These are phyloP conservation scores for Apiotrichum gamsii DNA, from an alignment of 1,284 basidiomycete genomes.

Conservation along the genomic window DNA sequence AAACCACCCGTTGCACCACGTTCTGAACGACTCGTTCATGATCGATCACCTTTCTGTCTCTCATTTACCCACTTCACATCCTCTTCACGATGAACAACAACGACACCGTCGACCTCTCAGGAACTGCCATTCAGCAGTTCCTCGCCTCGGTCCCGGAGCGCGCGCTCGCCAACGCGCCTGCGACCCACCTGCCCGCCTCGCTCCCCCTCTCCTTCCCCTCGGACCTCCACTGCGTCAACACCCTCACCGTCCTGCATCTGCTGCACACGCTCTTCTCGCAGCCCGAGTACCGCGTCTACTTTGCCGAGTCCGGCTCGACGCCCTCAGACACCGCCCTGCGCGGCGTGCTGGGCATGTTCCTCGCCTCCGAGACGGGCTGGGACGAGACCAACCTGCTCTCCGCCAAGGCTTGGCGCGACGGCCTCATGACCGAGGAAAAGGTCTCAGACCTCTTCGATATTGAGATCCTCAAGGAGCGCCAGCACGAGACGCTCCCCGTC, in stretches of 20 bases:
- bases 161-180: constrained; percentile 10
- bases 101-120: constrained; percentile 4
- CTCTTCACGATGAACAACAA: too few species aligned
- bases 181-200: constrained; percentile 25
- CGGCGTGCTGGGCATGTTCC: constrained; percentile 30
- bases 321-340: constrained; percentile 24
- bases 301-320: constrained; percentile 12
- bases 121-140: constrained; percentile 10
- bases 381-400: constrained; percentile 17
- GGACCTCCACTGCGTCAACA: constrained; percentile 29
- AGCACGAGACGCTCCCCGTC: constrained; percentile 29
- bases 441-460: constrained; percentile 30
- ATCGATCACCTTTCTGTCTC: too few species aligned
- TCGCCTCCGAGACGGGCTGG: constrained; percentile 28
- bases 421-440: constrained; percentile 16
- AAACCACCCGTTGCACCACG: too few species aligned
- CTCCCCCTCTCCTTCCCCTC: constrained; percentile 34
- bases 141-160: constrained; percentile 10
- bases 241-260: constrained; percentile 27
- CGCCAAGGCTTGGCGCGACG: constrained; percentile 19
- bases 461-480: constrained; percentile 25
- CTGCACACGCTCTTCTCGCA: constrained; percentile 15
- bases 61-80: too few species aligned
- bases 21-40: too few species aligned
- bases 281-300: constrained; percentile 20